phyloP scores from a whole-genome alignment of 495 filamentous ascomycete genomes.

The Aspergillus biplanus region DNA sequence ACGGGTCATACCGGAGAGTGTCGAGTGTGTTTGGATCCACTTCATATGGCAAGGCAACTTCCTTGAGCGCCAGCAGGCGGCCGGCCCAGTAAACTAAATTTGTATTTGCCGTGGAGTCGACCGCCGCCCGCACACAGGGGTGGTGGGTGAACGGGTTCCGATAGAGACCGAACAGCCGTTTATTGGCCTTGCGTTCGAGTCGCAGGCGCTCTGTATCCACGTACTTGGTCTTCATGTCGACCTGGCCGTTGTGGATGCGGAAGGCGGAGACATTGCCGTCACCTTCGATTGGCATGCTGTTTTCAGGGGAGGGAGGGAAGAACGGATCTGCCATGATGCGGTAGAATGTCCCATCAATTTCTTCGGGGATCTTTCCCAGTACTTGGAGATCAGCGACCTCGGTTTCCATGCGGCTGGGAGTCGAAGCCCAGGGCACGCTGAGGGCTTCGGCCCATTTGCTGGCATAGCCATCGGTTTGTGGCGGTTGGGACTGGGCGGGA shows the following conservation, averaged over 20 bases:
- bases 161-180: slow-evolving; percentile 12
- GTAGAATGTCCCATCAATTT: slow-evolving; percentile 34
- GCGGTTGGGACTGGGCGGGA: background rate
- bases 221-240: slow-evolving; percentile 11
- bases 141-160: slow-evolving; percentile 10
- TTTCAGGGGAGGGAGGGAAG: slow-evolving; percentile 17
- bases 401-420: background rate
- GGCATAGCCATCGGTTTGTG: background rate
- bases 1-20: background rate
- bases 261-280: slow-evolving; percentile 13
- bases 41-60: slow-evolving; percentile 6
- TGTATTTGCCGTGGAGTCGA: slow-evolving; percentile 12
- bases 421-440: background rate
- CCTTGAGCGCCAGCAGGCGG: slow-evolving; percentile 7
- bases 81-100: slow-evolving; percentile 8
- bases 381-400: slow-evolving; percentile 4
- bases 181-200: slow-evolving; percentile 8
- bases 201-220: slow-evolving; percentile 9
- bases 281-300: slow-evolving; percentile 2
- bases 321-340: slow-evolving; percentile 29
- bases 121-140: background rate
- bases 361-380: slow-evolving; percentile 26
- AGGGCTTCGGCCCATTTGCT: background rate
- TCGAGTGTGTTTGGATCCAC: slow-evolving; percentile 11
- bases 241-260: slow-evolving; percentile 9